Conservation (phyloP, 257 asterid genomes). For the Jacaranda mimosifolia region DNA sequence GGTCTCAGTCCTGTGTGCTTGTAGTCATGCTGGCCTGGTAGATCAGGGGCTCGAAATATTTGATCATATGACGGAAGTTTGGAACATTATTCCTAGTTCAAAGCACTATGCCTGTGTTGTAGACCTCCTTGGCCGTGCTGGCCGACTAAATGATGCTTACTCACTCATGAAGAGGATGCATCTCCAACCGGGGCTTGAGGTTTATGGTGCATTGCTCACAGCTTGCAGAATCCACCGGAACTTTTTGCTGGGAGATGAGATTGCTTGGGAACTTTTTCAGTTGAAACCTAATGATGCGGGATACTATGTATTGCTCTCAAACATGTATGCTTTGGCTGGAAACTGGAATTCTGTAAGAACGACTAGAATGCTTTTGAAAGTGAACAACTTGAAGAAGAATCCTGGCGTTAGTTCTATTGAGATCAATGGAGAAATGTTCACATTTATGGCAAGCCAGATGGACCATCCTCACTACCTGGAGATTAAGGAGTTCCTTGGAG, state of each 20-base stretch:
- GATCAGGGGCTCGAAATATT: constrained; percentile 61
- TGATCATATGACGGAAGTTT: constrained; percentile 45
- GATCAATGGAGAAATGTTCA: constrained; percentile 53
- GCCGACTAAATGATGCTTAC: constrained; percentile 57
- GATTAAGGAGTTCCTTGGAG: constrained; percentile 47
- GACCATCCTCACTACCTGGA: constrained; percentile 56
- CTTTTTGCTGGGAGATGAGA: constrained; percentile 52
- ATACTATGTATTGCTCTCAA: constrained; percentile 55
- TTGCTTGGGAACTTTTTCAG: constrained; percentile 47
- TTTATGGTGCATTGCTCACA: constrained; percentile 55
- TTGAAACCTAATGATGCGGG: constrained; percentile 64
- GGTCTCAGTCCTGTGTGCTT: constrained; percentile 60
- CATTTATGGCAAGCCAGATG: constrained; percentile 59
- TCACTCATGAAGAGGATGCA: constrained; percentile 47
- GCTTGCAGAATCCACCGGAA: constrained; percentile 59
- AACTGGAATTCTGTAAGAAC: constrained; percentile 53
- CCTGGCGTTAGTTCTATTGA: constrained; percentile 61
- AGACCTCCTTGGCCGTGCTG: constrained; percentile 72
- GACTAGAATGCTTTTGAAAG: constrained; percentile 42
- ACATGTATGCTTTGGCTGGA: constrained; percentile 62
- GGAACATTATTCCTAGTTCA: constrained; percentile 50
- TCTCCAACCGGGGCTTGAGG: constrained; percentile 45
- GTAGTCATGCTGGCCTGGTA: constrained; percentile 61
- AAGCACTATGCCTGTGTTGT: constrained; percentile 66
- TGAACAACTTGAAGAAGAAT: constrained; percentile 47